Base-by-base conservation (phyloP, 2,329 filamentous ascomycete genomes). In the Orbilia oligospora region DNA sequence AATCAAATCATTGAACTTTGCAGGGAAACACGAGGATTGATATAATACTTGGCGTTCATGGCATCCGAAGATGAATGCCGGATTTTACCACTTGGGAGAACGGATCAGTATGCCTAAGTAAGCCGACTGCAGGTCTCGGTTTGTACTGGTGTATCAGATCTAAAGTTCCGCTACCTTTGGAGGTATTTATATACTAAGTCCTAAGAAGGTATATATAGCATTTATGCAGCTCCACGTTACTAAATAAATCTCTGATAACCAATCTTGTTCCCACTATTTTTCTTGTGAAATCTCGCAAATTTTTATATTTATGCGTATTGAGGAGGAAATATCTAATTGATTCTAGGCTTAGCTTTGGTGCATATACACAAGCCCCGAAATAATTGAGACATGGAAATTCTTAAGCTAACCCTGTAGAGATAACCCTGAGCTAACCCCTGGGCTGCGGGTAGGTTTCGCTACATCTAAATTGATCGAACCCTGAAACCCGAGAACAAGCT, bases 31-130 rank as follows among this genome's bases (percentile, higher is more conserved):
- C 24, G 41, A 18, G 33, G 18, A 16, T 38, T 10, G 8, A 10
- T 65, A 4, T 6, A 33, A 41, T 20, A 10, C 69, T 67, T 73
- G 70, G 36, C 69, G 1, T n/a, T 38, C 14, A 22, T 49, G 8
- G 36, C 24, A 14, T 67, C 33, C 46, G 71, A 67, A 12, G 41
- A 46, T n/a, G 55, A 71, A 20, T 65, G 56, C 68, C 56, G 68
- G 18, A n/a, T n/a, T 12, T 16, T 20, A 30, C 20, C 4, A 3
- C 18, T 53, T 20, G 49, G 22, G 22, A n/a, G 51, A n/a, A 56
- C 33, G 24, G 33, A 30, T 69, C 20, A 33, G 18, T 56, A 71
- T 61, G 24, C 30, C 56, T 27, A 61, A n/a, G 33, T 61, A 33
- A 44, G 56, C 36, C 8, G 10, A 18, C 20, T 44, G 56, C 56